These are phyloP conservation scores for Solanum bulbocastanum DNA, from an alignment of 257 asterid genomes.

Conservation along the genomic window DNA sequence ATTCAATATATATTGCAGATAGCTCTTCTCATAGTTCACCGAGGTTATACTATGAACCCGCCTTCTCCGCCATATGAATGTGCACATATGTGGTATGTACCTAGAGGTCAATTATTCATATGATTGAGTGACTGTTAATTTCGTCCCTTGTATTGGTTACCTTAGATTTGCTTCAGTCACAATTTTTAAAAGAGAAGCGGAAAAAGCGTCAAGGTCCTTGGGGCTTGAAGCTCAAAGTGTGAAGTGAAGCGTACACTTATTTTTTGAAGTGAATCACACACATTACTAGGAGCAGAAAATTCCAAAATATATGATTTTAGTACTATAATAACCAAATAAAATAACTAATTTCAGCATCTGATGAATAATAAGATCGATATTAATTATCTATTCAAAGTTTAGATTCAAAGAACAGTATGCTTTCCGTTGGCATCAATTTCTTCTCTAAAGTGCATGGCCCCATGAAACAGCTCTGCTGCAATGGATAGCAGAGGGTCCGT, in stretches of 20 bases:
- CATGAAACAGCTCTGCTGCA: background rate
- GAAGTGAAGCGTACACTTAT: background rate
- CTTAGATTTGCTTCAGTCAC: background rate
- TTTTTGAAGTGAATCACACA: background rate
- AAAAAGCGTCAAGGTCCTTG: background rate
- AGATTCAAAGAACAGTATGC: background rate
- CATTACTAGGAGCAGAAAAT: background rate
- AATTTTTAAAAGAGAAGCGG: background rate
- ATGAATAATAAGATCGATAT: background rate
- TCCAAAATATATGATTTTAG: background rate
- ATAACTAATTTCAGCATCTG: background rate
- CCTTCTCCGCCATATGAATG: conserved; percentile 97
- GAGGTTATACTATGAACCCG: conserved; percentile 93
- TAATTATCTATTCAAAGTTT: background rate
- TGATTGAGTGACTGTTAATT: conserved; percentile 1
- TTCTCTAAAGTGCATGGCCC: background rate
- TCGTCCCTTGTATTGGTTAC: background rate
- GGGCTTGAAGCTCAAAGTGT: background rate
- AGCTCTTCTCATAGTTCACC: conserved; percentile 70
- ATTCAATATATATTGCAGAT: conserved; percentile 41
- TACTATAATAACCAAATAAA: background rate
- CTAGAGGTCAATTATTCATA: conserved; percentile 8
- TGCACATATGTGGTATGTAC: conserved; percentile 92
- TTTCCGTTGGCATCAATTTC: background rate
- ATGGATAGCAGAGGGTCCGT: background rate